Evolutionary conservation across 169 alveolate species (phyloP).

Genomic region (Babesia microti): DNA sequence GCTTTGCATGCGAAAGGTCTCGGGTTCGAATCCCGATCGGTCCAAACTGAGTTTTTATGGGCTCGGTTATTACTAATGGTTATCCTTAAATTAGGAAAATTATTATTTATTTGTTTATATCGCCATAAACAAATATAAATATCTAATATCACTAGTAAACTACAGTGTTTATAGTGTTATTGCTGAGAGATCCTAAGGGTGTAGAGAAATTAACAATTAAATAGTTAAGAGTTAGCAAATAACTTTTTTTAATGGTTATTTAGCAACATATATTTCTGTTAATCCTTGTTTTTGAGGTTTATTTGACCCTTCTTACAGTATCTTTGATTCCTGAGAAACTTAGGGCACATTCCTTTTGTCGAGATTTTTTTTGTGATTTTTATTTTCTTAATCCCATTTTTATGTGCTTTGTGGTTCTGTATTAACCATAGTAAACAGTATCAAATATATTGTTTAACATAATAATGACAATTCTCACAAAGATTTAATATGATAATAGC

Average conservation of each 20-base stretch:
- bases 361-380: slow-evolving; percentile 58
- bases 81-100: slow-evolving; percentile 1
- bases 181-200: background rate
- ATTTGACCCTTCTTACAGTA: slow-evolving; percentile 64
- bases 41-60: slow-evolving; percentile 47
- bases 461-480: no score
- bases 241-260: background rate
- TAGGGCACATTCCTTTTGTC: slow-evolving; percentile 75
- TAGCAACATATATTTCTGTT: background rate
- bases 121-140: background rate
- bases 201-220: background rate
- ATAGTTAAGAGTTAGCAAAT: background rate
- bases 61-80: background rate
- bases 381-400: slow-evolving; percentile 70
- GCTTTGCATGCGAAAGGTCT: slow-evolving; percentile 94
- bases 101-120: background rate
- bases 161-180: background rate
- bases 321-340: slow-evolving; percentile 71
- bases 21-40: slow-evolving; percentile 94
- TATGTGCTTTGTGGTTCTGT: slow-evolving; percentile 72
- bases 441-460: no score
- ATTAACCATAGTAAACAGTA: background rate
- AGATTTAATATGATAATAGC: no score
- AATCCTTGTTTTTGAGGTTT: slow-evolving; percentile 9
- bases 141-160: background rate